A percentile compares a stretch with the other conserved stretches of the same genome.
phyloP scores from a whole-genome alignment of 2,329 filamentous ascomycete species.

The Claviceps monticola region DNA sequence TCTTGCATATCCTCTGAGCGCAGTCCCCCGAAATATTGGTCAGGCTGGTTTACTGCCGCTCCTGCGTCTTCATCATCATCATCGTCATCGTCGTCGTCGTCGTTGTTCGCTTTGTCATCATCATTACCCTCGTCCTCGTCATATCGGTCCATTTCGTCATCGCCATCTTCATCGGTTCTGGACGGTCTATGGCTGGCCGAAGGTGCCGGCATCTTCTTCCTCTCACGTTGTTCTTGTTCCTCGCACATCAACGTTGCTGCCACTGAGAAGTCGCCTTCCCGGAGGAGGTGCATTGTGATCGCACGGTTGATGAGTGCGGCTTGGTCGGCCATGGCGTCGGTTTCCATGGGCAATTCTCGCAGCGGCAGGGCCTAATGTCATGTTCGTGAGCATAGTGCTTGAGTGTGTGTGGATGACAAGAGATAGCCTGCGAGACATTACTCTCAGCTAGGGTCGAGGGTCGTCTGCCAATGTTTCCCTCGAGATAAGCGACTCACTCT shows the following conservation, averaged over 20 bases:
- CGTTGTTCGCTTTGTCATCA: neutral
- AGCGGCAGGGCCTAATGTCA: conserved; percentile 22
- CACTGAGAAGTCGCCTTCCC: conserved; percentile 85
- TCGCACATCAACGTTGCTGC: conserved; percentile 76
- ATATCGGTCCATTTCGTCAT: conserved; percentile 18
- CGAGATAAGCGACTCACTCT: conserved; percentile 37
- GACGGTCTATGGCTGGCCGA: conserved; percentile 4
- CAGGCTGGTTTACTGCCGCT: conserved; percentile 3
- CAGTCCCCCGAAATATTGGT: conserved; percentile 14
- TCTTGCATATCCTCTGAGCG: conserved; percentile 47
- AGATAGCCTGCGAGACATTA: neutral
- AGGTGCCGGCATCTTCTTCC: conserved; percentile 6
- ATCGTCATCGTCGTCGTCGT: conserved; percentile 10
- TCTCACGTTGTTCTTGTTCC: conserved; percentile 28
- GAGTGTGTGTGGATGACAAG: neutral
- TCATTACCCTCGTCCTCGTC: conserved; percentile 12
- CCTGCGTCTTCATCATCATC: conserved; percentile 1
- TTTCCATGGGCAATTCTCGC: conserved; percentile 59
- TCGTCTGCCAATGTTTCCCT: neutral
- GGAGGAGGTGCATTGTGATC: conserved; percentile 89
- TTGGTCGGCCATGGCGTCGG: conserved; percentile 66
- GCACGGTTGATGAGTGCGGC: conserved; percentile 75
- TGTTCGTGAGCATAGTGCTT: neutral
- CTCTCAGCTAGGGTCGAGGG: neutral
- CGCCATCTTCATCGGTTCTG: conserved; percentile 18